These are phyloP conservation scores for Solanum infundibuliforme DNA, from an alignment of 257 asterid genomes.

Conservation along the genomic window DNA sequence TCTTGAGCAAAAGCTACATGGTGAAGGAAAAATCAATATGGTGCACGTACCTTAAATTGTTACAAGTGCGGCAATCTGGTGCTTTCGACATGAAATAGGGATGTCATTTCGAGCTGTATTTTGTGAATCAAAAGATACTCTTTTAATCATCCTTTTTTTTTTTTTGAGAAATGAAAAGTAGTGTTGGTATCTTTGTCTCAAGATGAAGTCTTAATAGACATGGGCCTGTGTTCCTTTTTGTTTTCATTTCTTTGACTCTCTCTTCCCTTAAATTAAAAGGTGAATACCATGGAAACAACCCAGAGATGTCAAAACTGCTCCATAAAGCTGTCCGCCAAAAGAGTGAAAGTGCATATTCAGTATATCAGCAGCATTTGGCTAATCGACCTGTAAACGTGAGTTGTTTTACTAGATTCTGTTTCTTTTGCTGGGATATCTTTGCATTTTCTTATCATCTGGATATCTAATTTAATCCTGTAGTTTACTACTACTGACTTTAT, in stretches of 20 bases:
- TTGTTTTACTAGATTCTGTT: conserved; percentile 4
- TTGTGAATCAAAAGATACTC: background rate
- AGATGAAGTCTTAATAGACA: background rate
- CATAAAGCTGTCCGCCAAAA: conserved; percentile 96
- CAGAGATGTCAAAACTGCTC: conserved; percentile 98
- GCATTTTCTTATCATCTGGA: background rate
- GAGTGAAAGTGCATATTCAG: conserved; percentile 78
- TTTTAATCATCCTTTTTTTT: too few relatives aligned
- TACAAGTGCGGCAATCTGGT: background rate
- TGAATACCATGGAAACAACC: conserved; percentile 96
- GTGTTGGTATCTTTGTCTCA: background rate
- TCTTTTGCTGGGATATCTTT: background rate
- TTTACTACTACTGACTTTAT: background rate
- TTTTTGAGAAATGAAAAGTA: background rate
- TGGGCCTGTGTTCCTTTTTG: background rate
- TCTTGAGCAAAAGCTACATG: background rate
- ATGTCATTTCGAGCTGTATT: background rate
- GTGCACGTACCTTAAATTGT: background rate
- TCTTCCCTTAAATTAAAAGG: conserved; percentile 34
- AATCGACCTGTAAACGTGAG: conserved; percentile 96
- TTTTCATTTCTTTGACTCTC: background rate
- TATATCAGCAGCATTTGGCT: conserved; percentile 96
- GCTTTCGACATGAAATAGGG: background rate
- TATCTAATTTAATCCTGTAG: background rate
- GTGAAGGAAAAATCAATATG: background rate